Percentiles rank a stretch among this genome's conserved stretches.
phyloP scores from a whole-genome alignment of 495 filamentous ascomycete species.

The Aspergillus taichungensis region DNA sequence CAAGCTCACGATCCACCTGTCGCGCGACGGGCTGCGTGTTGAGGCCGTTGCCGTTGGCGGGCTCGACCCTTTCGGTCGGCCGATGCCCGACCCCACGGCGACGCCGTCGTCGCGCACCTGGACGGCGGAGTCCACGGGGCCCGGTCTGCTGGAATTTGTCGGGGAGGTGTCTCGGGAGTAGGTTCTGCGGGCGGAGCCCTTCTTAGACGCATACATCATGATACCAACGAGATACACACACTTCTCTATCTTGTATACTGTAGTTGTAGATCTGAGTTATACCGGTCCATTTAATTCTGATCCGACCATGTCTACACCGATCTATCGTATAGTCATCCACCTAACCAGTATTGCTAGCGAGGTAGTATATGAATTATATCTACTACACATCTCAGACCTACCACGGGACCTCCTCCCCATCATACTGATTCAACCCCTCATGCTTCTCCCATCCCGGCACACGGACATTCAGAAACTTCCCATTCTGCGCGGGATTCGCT shows the following conservation, averaged over 20 bases:
- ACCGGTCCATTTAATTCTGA: neutral
- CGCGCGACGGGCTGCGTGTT: conserved; percentile 24
- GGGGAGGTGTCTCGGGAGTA: conserved; percentile 13
- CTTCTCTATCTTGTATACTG: neutral
- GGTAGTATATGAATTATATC: too few relatives aligned
- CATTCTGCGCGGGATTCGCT: conserved; percentile 28
- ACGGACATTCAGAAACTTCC: conserved; percentile 37
- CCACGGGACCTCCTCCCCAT: conserved; percentile 28
- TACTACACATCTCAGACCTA: neutral
- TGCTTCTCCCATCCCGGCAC: conserved; percentile 35
- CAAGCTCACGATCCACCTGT: conserved; percentile 30
- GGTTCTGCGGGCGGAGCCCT: neutral
- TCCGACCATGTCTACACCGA: conserved; percentile 4
- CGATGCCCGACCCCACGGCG: conserved; percentile 3
- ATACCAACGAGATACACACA: neutral
- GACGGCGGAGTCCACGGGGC: conserved; percentile 9
- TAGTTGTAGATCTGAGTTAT: neutral
- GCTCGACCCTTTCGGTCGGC: conserved; percentile 12
- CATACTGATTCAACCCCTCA: conserved; percentile 25
- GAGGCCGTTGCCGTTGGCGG: conserved; percentile 15
- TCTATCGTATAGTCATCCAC: conserved; percentile 2
- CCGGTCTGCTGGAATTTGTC: conserved; percentile 28
- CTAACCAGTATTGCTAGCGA: too few relatives aligned
- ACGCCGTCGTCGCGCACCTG: conserved; percentile 15
- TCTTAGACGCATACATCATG: neutral